Evolutionary conservation across 306 rosid genomes (phyloP).

Genomic region (Castanospermum australe): DNA sequence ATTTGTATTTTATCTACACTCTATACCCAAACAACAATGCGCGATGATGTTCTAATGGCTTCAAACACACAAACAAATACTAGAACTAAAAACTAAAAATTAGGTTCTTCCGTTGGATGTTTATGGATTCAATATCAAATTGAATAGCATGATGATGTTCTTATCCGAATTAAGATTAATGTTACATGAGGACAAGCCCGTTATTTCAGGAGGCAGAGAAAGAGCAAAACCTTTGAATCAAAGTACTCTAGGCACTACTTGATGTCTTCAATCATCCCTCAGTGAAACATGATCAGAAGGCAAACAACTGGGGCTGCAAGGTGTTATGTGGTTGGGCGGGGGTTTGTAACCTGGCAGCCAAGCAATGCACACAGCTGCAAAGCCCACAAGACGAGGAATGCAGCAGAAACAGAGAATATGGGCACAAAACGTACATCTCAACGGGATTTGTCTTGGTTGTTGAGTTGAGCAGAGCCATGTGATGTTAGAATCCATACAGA

Average conservation of each 20-base stretch:
- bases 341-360: conserved; percentile 37
- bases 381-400: conserved; percentile 24
- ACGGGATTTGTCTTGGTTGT: conserved; percentile 30
- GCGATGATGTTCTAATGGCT: not conserved
- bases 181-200: not conserved
- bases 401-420: conserved; percentile 18
- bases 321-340: conserved; percentile 26
- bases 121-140: not conserved
- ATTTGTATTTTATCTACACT: too few relatives aligned
- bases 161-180: not conserved
- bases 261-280: not conserved
- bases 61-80: not conserved
- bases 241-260: conserved; percentile 1
- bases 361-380: conserved; percentile 14
- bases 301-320: conserved; percentile 13
- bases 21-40: not conserved
- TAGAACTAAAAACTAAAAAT: not conserved
- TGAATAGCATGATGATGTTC: not conserved
- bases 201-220: conserved; percentile 14
- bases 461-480: conserved; percentile 41
- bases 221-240: conserved; percentile 13
- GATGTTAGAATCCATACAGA: conserved; percentile 19
- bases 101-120: not conserved
- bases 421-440: conserved; percentile 35
- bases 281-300: not conserved